phyloP scores from a whole-genome alignment of 2,329 filamentous ascomycete genomes.

The Fusarium luffae region DNA sequence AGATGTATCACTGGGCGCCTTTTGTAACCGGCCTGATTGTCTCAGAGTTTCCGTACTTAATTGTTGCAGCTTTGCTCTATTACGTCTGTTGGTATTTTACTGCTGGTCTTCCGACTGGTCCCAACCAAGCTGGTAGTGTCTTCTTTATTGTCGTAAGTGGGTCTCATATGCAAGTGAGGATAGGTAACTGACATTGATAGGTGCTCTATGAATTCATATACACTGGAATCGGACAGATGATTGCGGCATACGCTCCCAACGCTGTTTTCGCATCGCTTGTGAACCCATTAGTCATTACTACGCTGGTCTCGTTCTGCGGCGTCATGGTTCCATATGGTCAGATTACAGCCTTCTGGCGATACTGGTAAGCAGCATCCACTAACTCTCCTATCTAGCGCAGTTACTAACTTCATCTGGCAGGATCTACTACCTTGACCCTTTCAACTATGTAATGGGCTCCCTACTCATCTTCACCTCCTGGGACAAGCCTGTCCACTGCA shows the following conservation, averaged over 20 bases:
- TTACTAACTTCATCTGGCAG: not conserved
- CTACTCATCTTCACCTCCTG: constrained; percentile 64
- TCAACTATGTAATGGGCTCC: constrained; percentile 69
- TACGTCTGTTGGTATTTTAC: constrained; percentile 69
- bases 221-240: constrained; percentile 69
- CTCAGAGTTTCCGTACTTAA: constrained; percentile 59
- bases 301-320: constrained; percentile 77
- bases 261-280: constrained; percentile 68
- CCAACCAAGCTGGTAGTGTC: constrained; percentile 59
- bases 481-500: constrained; percentile 60
- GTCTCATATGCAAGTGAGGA: no score
- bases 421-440: constrained; percentile 69
- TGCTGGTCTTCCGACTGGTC: constrained; percentile 60
- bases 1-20: constrained; percentile 69
- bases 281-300: constrained; percentile 65
- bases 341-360: constrained; percentile 74
- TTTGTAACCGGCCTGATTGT: constrained; percentile 66
- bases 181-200: no score
- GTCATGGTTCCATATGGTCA: constrained; percentile 75
- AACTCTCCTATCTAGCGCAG: accelerated
- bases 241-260: constrained; percentile 71
- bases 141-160: constrained; percentile 65
- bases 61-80: constrained; percentile 59
- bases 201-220: constrained; percentile 72
- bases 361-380: constrained; percentile 57